Conservation (phyloP, 345 rosid species). For the Eucalyptus marginata region DNA sequence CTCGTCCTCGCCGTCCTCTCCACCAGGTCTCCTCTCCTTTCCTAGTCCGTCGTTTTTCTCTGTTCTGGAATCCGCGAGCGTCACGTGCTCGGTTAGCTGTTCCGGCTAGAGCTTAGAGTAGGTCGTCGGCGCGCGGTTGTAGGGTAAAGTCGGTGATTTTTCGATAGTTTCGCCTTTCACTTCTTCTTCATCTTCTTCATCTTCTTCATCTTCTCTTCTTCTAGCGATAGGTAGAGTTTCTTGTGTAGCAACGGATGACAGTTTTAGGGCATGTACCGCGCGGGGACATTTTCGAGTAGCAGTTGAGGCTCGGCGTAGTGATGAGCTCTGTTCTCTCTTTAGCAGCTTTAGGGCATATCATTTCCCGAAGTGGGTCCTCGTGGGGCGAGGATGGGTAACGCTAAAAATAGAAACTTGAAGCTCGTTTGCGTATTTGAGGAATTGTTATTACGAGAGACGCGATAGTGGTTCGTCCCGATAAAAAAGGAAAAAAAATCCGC, state of each 20-base stretch:
- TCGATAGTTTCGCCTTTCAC: background rate
- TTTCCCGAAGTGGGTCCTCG: background rate
- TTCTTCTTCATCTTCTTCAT: too few relatives aligned
- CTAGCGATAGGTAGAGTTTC: background rate
- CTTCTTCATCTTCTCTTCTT: background rate
- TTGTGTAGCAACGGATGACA: background rate
- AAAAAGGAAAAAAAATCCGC: background rate
- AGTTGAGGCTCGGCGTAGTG: background rate
- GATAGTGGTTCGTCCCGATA: background rate
- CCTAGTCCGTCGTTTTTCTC: background rate
- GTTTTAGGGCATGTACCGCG: background rate
- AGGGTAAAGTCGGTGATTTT: background rate
- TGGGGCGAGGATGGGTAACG: background rate
- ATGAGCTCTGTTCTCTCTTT: background rate
- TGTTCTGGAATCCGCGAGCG: background rate
- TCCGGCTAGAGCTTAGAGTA: background rate
- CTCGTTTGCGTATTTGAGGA: background rate
- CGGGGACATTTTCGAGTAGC: background rate
- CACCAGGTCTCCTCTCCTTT: constrained; percentile 21
- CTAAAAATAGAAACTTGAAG: background rate
- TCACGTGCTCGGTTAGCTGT: background rate
- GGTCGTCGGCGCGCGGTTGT: background rate
- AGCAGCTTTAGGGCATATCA: background rate
- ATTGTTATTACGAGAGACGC: background rate
- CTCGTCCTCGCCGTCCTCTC: constrained; percentile 88